phyloP scores from a whole-genome alignment of 495 filamentous ascomycete genomes.

The Penicillium coffeae region DNA sequence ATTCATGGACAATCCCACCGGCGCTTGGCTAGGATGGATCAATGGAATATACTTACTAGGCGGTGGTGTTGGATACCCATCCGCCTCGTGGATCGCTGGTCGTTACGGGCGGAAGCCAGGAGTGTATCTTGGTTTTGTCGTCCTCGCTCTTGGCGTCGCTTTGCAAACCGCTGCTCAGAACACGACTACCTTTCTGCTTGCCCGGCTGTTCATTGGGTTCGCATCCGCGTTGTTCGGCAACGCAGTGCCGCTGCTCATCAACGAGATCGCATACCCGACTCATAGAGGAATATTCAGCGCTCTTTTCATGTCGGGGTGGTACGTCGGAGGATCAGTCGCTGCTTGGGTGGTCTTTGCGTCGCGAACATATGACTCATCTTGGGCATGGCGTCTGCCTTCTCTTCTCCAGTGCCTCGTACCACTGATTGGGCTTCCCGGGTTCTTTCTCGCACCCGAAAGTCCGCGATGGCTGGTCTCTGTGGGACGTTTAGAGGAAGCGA shows the following conservation, averaged over 20 bases:
- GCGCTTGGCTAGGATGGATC: slow-evolving; percentile 55
- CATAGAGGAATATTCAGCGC: slow-evolving; percentile 57
- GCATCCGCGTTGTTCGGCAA: slow-evolving; percentile 55
- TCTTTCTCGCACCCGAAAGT: slow-evolving; percentile 40
- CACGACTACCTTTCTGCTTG: slow-evolving; percentile 55
- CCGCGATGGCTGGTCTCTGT: slow-evolving; percentile 42
- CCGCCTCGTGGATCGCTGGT: slow-evolving; percentile 56
- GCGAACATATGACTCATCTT: slow-evolving; percentile 30
- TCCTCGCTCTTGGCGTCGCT: slow-evolving; percentile 57
- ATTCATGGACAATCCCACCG: slow-evolving; percentile 44
- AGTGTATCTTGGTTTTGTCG: slow-evolving; percentile 53
- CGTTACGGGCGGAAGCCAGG: slow-evolving; percentile 54
- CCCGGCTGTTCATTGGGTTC: slow-evolving; percentile 55
- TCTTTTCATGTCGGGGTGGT: slow-evolving; percentile 63
- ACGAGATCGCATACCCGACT: slow-evolving; percentile 60
- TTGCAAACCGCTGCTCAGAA: slow-evolving; percentile 49
- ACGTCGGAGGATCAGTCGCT: slow-evolving; percentile 51
- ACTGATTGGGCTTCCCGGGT: slow-evolving; percentile 34
- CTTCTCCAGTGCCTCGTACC: slow-evolving; percentile 51
- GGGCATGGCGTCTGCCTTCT: slow-evolving; percentile 47
- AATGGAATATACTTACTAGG: slow-evolving; percentile 59
- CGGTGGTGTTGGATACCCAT: slow-evolving; percentile 54
- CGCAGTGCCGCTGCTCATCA: slow-evolving; percentile 57
- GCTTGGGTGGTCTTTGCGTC: slow-evolving; percentile 24
- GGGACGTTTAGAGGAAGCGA: slow-evolving; percentile 34